Percentiles rank a stretch among this genome's conserved stretches.
Evolutionary conservation across 148 eudicot species (phyloP).

Genomic region (Pharnaceum exiguum): DNA sequence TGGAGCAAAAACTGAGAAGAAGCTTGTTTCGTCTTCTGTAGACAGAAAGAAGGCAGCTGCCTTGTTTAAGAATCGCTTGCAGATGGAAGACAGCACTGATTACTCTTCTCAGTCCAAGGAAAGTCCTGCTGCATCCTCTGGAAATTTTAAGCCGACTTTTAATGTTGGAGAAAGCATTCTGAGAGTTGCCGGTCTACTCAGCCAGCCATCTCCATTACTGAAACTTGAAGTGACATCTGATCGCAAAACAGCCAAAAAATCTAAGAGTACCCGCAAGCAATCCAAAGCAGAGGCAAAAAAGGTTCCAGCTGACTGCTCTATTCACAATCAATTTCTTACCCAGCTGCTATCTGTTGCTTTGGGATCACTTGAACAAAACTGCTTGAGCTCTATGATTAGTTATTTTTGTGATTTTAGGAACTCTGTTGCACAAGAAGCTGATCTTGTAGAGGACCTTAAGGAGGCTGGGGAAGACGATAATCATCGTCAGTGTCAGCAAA

Average conservation of each 20-base stretch:
- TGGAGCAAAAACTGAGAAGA: slow-evolving; percentile 13
- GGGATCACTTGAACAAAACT: slow-evolving; percentile 36
- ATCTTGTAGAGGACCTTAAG: slow-evolving; percentile 10
- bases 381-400: slow-evolving; percentile 23
- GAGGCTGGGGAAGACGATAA: slow-evolving; percentile 8
- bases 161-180: slow-evolving; percentile 47
- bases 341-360: slow-evolving; percentile 39
- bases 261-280: slow-evolving; percentile 23
- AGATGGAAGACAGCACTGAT: slow-evolving; percentile 12
- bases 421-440: slow-evolving; percentile 35
- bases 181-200: slow-evolving; percentile 34
- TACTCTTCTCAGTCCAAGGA: slow-evolving; percentile 9
- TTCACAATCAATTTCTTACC: slow-evolving; percentile 44
- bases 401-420: slow-evolving; percentile 50
- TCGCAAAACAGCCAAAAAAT: slow-evolving; percentile 11
- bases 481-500: slow-evolving; percentile 15
- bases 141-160: slow-evolving; percentile 20
- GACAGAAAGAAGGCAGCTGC: slow-evolving; percentile 28
- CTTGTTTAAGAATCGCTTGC: slow-evolving; percentile 12
- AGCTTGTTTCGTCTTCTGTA: slow-evolving; percentile 15
- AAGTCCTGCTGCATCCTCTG: neutral
- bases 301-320: slow-evolving; percentile 21
- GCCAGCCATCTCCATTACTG: slow-evolving; percentile 27
- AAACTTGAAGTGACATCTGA: slow-evolving; percentile 15
- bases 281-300: slow-evolving; percentile 15